Conservation (phyloP, 1,284 basidiomycete genomes). For the Exobasidium rhododendri region DNA sequence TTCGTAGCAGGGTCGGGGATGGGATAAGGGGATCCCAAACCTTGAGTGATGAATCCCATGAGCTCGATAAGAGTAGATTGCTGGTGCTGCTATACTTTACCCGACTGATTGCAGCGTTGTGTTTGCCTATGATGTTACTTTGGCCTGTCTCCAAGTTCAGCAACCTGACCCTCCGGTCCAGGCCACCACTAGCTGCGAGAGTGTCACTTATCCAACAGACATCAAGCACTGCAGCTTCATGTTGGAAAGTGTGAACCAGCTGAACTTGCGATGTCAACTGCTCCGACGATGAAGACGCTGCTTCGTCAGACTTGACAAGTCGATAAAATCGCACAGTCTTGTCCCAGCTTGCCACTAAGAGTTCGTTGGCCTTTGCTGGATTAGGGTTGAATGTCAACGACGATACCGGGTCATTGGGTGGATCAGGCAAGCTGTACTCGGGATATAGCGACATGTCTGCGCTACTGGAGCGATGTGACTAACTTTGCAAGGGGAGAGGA, state of each 20-base stretch:
- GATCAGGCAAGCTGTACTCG: background rate
- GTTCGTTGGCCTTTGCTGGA: constrained; percentile 13
- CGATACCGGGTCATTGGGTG: background rate
- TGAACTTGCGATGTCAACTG: constrained; percentile 2
- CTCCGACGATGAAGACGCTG: constrained; percentile 5
- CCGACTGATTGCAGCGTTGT: constrained; percentile 34
- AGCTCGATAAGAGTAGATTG: constrained; percentile 30
- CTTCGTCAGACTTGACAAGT: constrained; percentile 13
- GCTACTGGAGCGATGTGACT: too few species aligned
- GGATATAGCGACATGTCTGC: background rate
- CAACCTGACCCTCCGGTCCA: constrained; percentile 46
- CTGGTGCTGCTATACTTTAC: constrained; percentile 25
- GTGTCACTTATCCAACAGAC: constrained; percentile 39
- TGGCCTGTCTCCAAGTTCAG: constrained; percentile 38
- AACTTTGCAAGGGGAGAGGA: too few species aligned
- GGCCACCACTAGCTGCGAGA: constrained; percentile 38
- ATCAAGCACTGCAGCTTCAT: constrained; percentile 50
- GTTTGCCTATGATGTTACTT: constrained; percentile 43
- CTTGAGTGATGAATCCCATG: constrained; percentile 35
- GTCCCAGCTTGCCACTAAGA: constrained; percentile 50
- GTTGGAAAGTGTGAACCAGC: constrained; percentile 37
- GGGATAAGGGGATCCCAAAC: constrained; percentile 32
- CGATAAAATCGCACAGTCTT: constrained; percentile 41
- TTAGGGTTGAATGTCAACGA: constrained; percentile 15
- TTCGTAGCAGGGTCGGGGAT: constrained; percentile 20